These are phyloP conservation scores for Isoetes taiwanensis DNA, from an alignment of 75 land plant genomes.

Conservation along the genomic window DNA sequence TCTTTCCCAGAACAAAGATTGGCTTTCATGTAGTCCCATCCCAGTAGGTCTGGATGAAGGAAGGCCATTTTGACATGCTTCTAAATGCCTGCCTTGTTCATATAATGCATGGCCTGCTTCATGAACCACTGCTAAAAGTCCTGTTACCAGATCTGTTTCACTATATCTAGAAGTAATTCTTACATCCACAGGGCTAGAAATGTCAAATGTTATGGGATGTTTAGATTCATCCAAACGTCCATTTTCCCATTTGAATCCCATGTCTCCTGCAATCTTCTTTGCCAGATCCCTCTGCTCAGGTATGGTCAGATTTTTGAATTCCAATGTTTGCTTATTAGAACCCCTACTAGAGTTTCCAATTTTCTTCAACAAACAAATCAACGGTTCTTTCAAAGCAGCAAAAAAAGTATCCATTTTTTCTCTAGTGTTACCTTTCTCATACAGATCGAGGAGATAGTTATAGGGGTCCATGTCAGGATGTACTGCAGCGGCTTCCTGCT, in stretches of 20 bases:
- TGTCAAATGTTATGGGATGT: conserved; percentile 1
- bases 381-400: neutral
- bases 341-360: neutral
- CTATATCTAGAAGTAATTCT: neutral
- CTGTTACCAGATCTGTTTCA: neutral
- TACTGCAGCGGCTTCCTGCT: neutral
- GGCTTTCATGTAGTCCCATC: conserved; percentile 4
- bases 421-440: neutral
- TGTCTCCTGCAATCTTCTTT: neutral
- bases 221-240: conserved; percentile 2
- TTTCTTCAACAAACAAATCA: neutral
- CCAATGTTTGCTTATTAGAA: neutral
- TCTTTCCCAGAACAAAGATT: conserved; percentile 9
- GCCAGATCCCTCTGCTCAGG: conserved; percentile 2
- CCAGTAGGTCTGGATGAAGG: conserved; percentile 1
- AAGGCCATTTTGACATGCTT: conserved; percentile 3
- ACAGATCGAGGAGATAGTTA: neutral
- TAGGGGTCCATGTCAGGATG: neutral
- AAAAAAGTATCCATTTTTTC: neutral
- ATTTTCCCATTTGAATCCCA: neutral
- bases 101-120: conserved; percentile 10
- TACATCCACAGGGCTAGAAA: neutral
- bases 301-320: neutral
- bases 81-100: conserved; percentile 1
- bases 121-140: neutral